Evolutionary conservation across 768 basidiomycete species (phyloP).

Genomic region (Dictyophora rubrovolvata): DNA sequence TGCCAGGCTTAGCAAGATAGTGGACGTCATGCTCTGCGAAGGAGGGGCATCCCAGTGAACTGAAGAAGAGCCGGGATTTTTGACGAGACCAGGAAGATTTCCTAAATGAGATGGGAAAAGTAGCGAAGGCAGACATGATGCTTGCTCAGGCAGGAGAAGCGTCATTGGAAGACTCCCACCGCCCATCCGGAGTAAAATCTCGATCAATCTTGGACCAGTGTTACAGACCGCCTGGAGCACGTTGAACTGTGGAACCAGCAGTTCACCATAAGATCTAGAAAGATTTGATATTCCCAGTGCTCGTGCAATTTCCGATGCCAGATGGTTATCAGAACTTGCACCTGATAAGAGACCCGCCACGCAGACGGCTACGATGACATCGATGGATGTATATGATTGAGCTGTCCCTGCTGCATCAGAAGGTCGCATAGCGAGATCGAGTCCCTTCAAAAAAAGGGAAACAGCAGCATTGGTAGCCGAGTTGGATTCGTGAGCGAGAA

Average conservation of each 20-base stretch:
- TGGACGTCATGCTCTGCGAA: slow-evolving; percentile 27
- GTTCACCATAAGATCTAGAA: slow-evolving; percentile 16
- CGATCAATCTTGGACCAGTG: slow-evolving; percentile 24
- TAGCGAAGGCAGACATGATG: slow-evolving; percentile 23
- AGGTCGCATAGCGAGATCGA: slow-evolving; percentile 32
- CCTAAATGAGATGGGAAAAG: slow-evolving; percentile 29
- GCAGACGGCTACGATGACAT: slow-evolving; percentile 31
- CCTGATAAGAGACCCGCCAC: slow-evolving; percentile 25
- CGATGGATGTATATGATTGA: slow-evolving; percentile 24
- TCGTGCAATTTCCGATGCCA: slow-evolving; percentile 16
- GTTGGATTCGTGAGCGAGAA: slow-evolving; percentile 21
- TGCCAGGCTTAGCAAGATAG: slow-evolving; percentile 35
- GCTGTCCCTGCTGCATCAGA: slow-evolving; percentile 15
- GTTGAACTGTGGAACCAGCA: slow-evolving; percentile 27
- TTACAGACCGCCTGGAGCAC: slow-evolving; percentile 25
- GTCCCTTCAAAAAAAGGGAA: slow-evolving; percentile 29
- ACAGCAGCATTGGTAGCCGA: slow-evolving; percentile 20
- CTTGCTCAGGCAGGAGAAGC: slow-evolving; percentile 32
- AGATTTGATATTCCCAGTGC: slow-evolving; percentile 15
- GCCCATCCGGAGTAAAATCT: slow-evolving; percentile 23
- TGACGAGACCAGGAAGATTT: slow-evolving; percentile 24
- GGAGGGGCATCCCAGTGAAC: slow-evolving; percentile 17
- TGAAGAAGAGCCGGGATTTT: slow-evolving; percentile 6
- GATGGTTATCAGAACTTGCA: slow-evolving; percentile 16
- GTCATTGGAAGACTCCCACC: slow-evolving; percentile 32